phyloP scores from a whole-genome alignment of 1,284 basidiomycete species.

The Athelia psychrophila region DNA sequence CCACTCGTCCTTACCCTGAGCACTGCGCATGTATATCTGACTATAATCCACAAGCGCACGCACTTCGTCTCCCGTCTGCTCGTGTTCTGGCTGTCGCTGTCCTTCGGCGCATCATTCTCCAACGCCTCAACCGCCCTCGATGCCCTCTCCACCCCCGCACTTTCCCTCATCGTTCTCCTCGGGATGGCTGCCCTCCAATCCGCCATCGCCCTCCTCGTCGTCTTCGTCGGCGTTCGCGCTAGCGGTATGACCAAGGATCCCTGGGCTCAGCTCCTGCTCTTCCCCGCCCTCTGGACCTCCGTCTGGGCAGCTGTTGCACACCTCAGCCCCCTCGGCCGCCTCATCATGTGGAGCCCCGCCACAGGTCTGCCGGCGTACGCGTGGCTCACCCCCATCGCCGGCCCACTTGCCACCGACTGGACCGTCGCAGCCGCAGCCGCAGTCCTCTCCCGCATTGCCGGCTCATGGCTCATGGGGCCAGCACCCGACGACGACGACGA shows the following conservation, averaged over 20 bases:
- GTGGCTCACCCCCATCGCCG: slow-evolving; percentile 59
- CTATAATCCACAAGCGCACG: slow-evolving; percentile 36
- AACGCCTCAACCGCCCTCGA: slow-evolving; percentile 46
- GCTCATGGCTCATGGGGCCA: slow-evolving; percentile 54
- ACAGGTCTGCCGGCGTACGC: slow-evolving; percentile 48
- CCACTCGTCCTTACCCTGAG: slow-evolving; percentile 49
- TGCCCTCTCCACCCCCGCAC: slow-evolving; percentile 51
- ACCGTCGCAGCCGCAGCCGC: slow-evolving; percentile 67
- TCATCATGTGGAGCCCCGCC: slow-evolving; percentile 67
- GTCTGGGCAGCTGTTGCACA: slow-evolving; percentile 51
- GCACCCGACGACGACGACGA: slow-evolving; percentile 14
- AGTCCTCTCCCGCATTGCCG: slow-evolving; percentile 52
- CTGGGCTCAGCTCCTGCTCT: slow-evolving; percentile 49
- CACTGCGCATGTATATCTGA: slow-evolving; percentile 46
- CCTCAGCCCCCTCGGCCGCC: slow-evolving; percentile 61
- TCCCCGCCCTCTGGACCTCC: slow-evolving; percentile 69
- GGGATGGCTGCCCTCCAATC: slow-evolving; percentile 42
- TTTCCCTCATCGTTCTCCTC: slow-evolving; percentile 46
- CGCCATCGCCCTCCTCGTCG: slow-evolving; percentile 33
- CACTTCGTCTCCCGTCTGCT: slow-evolving; percentile 27
- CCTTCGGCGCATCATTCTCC: slow-evolving; percentile 43
- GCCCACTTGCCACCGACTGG: slow-evolving; percentile 66
- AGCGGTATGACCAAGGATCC: slow-evolving; percentile 25
- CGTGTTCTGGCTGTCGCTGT: slow-evolving; percentile 39
- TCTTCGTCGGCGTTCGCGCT: slow-evolving; percentile 38